These are phyloP conservation scores for Candida insectalens DNA, from an alignment of 805 yeast species.

Conservation along the genomic window DNA sequence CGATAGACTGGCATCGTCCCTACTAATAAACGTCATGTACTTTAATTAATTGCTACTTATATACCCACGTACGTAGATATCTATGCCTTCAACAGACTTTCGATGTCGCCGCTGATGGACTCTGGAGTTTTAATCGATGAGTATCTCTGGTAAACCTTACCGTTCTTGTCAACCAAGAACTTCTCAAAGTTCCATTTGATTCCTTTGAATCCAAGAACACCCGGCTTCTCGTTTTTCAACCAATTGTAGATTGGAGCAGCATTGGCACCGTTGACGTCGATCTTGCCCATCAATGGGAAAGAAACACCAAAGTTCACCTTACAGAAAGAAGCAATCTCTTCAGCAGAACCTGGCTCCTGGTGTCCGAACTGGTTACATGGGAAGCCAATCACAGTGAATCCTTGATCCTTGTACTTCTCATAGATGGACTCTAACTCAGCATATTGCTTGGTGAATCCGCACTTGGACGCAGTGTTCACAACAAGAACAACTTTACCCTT, in stretches of 20 bases:
- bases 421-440: slow-evolving; percentile 60
- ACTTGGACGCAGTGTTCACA: slow-evolving; percentile 84
- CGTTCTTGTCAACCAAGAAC: slow-evolving; percentile 44
- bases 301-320: slow-evolving; percentile 77
- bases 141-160: slow-evolving; percentile 41
- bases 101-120: slow-evolving; percentile 47
- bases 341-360: slow-evolving; percentile 64
- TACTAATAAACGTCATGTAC: no score
- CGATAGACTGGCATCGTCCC: slow-evolving; percentile 22
- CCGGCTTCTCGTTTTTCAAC: slow-evolving; percentile 54
- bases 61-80: no score
- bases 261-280: slow-evolving; percentile 80
- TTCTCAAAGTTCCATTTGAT: slow-evolving; percentile 55
- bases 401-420: slow-evolving; percentile 52
- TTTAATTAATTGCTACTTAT: no score
- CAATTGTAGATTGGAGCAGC: slow-evolving; percentile 74
- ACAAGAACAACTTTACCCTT: slow-evolving; percentile 75
- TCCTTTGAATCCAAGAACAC: slow-evolving; percentile 60
- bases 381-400: slow-evolving; percentile 67
- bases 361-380: slow-evolving; percentile 87
- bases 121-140: slow-evolving; percentile 63
- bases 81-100: slow-evolving; percentile 47
- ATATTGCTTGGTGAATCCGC: slow-evolving; percentile 73
- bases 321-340: slow-evolving; percentile 69
- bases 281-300: slow-evolving; percentile 80